Evolutionary conservation across 108 stramenopile species (phyloP).

Genomic region (Skeletonema tropicum): DNA sequence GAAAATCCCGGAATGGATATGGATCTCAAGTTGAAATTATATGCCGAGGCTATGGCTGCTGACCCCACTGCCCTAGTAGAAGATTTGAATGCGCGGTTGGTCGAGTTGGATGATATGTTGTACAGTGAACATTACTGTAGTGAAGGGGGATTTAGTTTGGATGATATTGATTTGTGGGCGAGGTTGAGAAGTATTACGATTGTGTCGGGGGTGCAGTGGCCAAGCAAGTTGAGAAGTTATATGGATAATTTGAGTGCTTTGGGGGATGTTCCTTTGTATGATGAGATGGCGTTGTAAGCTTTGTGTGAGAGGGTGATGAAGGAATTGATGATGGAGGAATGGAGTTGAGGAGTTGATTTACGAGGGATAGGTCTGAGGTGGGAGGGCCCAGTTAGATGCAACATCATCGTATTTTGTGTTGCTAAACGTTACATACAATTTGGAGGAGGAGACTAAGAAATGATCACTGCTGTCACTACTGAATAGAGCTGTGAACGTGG

Average conservation of each 20-base stretch:
- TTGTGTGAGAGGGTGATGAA: not conserved
- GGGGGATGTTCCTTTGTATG: constrained; percentile 90
- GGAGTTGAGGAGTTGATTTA: no score
- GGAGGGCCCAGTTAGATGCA: no score
- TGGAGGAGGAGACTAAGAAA: not conserved
- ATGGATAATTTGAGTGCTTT: constrained; percentile 89
- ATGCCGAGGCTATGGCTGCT: constrained; percentile 82
- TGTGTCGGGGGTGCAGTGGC: constrained; percentile 85
- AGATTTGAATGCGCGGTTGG: constrained; percentile 84
- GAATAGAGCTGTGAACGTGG: not conserved
- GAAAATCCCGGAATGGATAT: constrained; percentile 67
- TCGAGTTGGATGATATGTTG: constrained; percentile 87
- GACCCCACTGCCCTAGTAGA: constrained; percentile 81
- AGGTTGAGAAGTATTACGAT: constrained; percentile 90
- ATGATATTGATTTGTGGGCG: constrained; percentile 92
- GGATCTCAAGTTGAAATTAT: constrained; percentile 77
- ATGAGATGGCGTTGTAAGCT: constrained; percentile 80
- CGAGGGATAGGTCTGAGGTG: no score
- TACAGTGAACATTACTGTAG: constrained; percentile 81
- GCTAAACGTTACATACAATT: not conserved
- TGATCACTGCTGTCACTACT: not conserved
- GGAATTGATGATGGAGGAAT: no score
- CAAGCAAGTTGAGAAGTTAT: constrained; percentile 80
- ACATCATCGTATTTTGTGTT: not conserved
- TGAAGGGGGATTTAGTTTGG: constrained; percentile 84